Base-by-base conservation (phyloP, 345 rosid genomes). In the Garcia nutans region DNA sequence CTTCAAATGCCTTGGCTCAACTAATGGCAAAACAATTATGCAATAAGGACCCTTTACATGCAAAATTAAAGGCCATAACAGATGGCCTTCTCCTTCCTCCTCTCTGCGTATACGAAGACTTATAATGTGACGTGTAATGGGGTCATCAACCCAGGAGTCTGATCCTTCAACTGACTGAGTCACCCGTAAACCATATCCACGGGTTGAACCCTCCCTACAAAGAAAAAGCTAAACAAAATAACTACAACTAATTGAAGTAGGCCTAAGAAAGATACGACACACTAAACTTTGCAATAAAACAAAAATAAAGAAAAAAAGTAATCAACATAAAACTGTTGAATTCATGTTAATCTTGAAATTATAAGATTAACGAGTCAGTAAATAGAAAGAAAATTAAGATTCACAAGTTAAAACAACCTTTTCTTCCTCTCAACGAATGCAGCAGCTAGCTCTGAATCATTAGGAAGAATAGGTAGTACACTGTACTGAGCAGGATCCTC, bases 121-220 rank as follows among this genome's bases (percentile, higher is more conserved):
- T 78, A 95, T 85, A 24, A 95, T 65, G 76, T 95, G 96, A 19
- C 91, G 96, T 10, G 89, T 86, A 75, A 93, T 90, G 16, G 98
- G 97, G 76, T 95, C 99, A 82, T 95, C 99, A 60, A 95, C 88
- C 99, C 98, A 93, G 1, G 99, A 89, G 82, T 95, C 99, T 3
- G 92, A 93, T 45, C 98, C 97, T 82, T 83, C 72, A 3, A 78
- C 81, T 13, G 97, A 95, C 76, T 91, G 94, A 44, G 84, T 60
- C 42, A 91, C 86, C 2, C 96, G 90, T 23, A 95, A 70, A 47
- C 98, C 98, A 76, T 84, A 90, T 37, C 98, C 97, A 59, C 88
- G 86, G 33, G 80, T 61, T 47, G 99, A 93, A 63, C 97, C 98
- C 79, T 95, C 98, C 83, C 98, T 94, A 58, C 73, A 81, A 45